phyloP scores from a whole-genome alignment of 2,329 filamentous ascomycete genomes.

The Elsinoe australis region DNA sequence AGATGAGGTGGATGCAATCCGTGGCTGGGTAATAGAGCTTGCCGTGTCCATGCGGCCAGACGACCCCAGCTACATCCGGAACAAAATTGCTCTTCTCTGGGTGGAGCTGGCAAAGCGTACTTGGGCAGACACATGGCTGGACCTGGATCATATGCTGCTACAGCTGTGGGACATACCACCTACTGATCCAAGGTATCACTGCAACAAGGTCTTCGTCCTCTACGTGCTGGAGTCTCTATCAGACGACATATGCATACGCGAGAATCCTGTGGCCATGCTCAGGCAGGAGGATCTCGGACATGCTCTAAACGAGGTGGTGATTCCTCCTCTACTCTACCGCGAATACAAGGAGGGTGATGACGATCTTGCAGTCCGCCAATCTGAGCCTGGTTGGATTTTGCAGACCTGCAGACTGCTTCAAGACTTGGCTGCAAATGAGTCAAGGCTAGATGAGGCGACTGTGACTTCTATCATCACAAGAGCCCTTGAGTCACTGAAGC shows the following conservation, averaged over 20 bases:
- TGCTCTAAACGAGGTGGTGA: constrained; percentile 89
- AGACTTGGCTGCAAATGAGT: constrained; percentile 28
- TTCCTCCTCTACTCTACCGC: constrained; percentile 64
- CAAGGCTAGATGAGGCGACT: neutral
- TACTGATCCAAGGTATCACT: constrained; percentile 4
- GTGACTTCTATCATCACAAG: constrained; percentile 50
- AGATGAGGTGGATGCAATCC: constrained; percentile 60
- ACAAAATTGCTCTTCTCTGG: constrained; percentile 93
- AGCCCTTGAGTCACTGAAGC: constrained; percentile 66
- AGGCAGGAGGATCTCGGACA: constrained; percentile 78
- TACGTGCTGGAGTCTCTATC: constrained; percentile 84
- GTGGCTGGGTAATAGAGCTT: constrained; percentile 70
- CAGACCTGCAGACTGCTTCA: constrained; percentile 58
- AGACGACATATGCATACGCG: constrained; percentile 86
- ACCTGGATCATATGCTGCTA: constrained; percentile 82
- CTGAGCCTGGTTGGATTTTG: constrained; percentile 78
- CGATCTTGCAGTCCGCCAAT: constrained; percentile 62
- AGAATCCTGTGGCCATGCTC: constrained; percentile 77
- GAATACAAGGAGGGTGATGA: constrained; percentile 62
- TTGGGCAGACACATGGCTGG: constrained; percentile 85
- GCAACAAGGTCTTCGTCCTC: constrained; percentile 45
- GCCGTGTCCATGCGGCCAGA: constrained; percentile 61
- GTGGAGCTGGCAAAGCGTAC: constrained; percentile 86
- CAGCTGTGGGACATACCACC: constrained; percentile 59
- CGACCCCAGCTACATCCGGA: constrained; percentile 77